phyloP scores from a whole-genome alignment of 2,329 filamentous ascomycete species.

The Diaporthe sp. region DNA sequence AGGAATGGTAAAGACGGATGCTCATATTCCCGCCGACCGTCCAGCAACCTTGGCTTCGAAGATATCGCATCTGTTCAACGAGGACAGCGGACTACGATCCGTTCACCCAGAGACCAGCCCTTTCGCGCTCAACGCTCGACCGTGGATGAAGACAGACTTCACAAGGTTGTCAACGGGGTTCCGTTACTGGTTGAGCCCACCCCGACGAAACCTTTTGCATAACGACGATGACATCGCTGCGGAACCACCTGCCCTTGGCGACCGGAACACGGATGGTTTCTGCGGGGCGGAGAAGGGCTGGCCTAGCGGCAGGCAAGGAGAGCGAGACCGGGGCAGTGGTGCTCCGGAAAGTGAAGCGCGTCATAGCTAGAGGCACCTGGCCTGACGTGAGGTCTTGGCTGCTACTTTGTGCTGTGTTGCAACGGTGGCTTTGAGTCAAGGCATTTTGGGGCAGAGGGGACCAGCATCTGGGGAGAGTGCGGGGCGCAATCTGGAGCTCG shows the following conservation, averaged over 20 bases:
- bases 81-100: neutral
- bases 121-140: neutral
- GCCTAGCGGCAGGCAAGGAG: constrained; percentile 6
- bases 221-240: neutral
- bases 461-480: neutral
- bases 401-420: constrained; percentile 4
- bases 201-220: neutral
- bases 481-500: neutral
- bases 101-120: neutral
- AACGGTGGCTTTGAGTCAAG: constrained; percentile 13
- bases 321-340: constrained; percentile 11
- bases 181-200: neutral
- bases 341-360: neutral
- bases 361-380: constrained; percentile 2
- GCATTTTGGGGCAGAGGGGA: neutral
- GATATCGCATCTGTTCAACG: neutral
- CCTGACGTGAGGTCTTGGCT: constrained; percentile 21
- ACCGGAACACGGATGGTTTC: neutral
- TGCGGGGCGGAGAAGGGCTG: neutral
- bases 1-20: neutral
- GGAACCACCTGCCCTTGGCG: neutral
- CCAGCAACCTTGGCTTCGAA: neutral
- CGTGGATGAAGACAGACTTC: neutral
- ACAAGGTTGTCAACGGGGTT: neutral
- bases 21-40: neutral